phyloP scores from a whole-genome alignment of 2,329 filamentous ascomycete species.

The Ophiostoma ulmi region DNA sequence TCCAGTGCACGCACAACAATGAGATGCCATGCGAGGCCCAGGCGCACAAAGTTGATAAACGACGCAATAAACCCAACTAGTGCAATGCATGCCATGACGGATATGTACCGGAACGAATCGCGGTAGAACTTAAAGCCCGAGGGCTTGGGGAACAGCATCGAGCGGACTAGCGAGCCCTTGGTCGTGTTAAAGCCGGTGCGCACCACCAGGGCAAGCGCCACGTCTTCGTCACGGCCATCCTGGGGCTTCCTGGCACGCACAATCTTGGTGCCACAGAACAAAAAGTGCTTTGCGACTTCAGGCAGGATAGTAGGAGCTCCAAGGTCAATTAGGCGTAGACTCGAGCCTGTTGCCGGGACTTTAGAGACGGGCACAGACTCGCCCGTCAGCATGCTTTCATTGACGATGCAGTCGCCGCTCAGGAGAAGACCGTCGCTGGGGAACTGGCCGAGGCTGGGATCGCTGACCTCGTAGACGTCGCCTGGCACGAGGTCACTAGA shows the following conservation, averaged over 20 bases:
- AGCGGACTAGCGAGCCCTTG: constrained; percentile 89
- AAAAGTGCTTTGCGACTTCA: constrained; percentile 78
- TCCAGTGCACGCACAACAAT: constrained; percentile 91
- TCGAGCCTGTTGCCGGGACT: constrained; percentile 72
- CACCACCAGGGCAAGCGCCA: constrained; percentile 84
- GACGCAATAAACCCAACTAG: constrained; percentile 83
- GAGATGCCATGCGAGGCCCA: constrained; percentile 78
- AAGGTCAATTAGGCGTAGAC: constrained; percentile 69
- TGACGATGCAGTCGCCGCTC: constrained; percentile 94
- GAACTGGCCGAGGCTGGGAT: constrained; percentile 80
- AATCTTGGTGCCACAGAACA: constrained; percentile 94
- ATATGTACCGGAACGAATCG: constrained; percentile 96
- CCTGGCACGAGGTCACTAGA: constrained; percentile 89
- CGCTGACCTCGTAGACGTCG: constrained; percentile 94
- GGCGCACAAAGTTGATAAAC: constrained; percentile 84
- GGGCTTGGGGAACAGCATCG: constrained; percentile 97
- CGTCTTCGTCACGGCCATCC: constrained; percentile 75
- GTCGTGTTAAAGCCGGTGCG: constrained; percentile 97
- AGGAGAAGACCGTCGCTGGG: constrained; percentile 89
- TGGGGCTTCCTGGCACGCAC: constrained; percentile 85
- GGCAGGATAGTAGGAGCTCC: constrained; percentile 76
- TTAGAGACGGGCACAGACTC: constrained; percentile 98
- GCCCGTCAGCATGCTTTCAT: constrained; percentile 97
- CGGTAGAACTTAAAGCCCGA: constrained; percentile 98
- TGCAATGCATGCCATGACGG: constrained; percentile 87